These are phyloP conservation scores for Hortiboletus flavorubellus DNA, from an alignment of 768 basidiomycete genomes.

Conservation along the genomic window DNA sequence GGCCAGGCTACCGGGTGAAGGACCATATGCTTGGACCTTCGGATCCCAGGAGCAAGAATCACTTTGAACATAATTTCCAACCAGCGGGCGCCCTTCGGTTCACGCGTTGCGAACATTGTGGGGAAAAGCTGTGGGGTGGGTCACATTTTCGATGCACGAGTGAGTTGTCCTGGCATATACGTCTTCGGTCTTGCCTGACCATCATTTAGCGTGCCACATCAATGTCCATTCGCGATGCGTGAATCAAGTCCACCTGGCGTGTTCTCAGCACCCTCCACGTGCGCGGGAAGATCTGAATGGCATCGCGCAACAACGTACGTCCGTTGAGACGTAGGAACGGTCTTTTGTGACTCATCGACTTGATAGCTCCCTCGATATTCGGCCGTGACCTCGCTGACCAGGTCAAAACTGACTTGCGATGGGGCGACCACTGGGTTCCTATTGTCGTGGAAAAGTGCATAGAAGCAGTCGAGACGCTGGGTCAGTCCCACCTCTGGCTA, in stretches of 20 bases:
- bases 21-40: constrained; percentile 36
- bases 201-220: constrained; percentile 65
- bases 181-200: constrained; percentile 1
- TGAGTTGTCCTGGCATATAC: constrained; percentile 39
- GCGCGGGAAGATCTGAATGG: constrained; percentile 31
- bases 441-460: constrained; percentile 96
- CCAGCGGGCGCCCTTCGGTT: constrained; percentile 85
- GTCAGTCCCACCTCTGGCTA: constrained; percentile 41
- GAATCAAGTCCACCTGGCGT: constrained; percentile 61
- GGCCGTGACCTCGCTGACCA: constrained; percentile 88
- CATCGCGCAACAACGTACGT: constrained; percentile 20
- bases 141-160: constrained; percentile 89
- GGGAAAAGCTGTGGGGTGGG: constrained; percentile 99
- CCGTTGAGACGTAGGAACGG: constrained; percentile 1
- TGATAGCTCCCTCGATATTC: constrained; percentile 83
- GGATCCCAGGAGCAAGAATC: constrained; percentile 38
- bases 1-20: constrained; percentile 60
- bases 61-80: constrained; percentile 80
- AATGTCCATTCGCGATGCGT: constrained; percentile 88
- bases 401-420: constrained; percentile 61
- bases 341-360: constrained; percentile 18
- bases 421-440: constrained; percentile 66
- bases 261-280: constrained; percentile 49
- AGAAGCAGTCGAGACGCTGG: constrained; percentile 82
- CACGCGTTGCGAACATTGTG: constrained; percentile 91